These are phyloP conservation scores for Colletotrichum tanaceti DNA, from an alignment of 2,329 filamentous ascomycete species.

Conservation along the genomic window DNA sequence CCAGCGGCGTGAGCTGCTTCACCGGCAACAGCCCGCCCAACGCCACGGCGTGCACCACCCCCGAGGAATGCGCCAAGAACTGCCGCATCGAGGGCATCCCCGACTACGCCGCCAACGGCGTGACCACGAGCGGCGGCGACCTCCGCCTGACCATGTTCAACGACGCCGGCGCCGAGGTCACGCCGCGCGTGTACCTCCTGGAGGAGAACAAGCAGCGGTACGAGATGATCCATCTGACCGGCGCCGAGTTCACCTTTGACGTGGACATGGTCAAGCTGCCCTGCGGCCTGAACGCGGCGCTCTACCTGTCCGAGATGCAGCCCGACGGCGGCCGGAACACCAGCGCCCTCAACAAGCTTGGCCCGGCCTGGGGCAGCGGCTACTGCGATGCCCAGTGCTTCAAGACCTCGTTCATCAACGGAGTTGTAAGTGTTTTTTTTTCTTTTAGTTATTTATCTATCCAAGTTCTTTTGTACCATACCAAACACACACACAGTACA, in stretches of 20 bases:
- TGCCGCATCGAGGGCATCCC: constrained; percentile 62
- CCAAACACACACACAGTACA: too few species aligned
- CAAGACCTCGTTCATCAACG: constrained; percentile 58
- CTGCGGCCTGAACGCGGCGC: constrained; percentile 74
- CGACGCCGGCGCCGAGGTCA: constrained; percentile 44
- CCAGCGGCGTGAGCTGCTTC: constrained; percentile 43
- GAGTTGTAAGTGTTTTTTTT: constrained; percentile 46
- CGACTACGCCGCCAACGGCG: constrained; percentile 55
- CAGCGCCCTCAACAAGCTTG: constrained; percentile 64
- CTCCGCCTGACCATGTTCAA: constrained; percentile 46
- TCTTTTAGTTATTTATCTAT: too few species aligned
- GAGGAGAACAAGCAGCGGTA: constrained; percentile 64
- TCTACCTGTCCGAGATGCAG: constrained; percentile 74
- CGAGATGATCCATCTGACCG: constrained; percentile 67
- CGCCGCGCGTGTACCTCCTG: constrained; percentile 67
- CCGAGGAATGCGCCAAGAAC: constrained; percentile 59
- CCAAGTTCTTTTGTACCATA: too few species aligned
- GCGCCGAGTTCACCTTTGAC: constrained; percentile 73
- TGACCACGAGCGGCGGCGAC: constrained; percentile 43
- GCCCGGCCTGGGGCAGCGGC: constrained; percentile 69
- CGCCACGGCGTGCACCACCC: constrained; percentile 57
- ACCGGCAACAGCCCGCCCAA: constrained; percentile 48
- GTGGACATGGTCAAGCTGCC: constrained; percentile 72
- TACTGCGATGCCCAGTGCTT: constrained; percentile 70
- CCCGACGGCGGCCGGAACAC: constrained; percentile 66